Evolutionary conservation across 768 basidiomycete species (phyloP), one percentile per base, ranked within the genome.

Genomic region (Rhodotorula taiwanensis): DNA sequence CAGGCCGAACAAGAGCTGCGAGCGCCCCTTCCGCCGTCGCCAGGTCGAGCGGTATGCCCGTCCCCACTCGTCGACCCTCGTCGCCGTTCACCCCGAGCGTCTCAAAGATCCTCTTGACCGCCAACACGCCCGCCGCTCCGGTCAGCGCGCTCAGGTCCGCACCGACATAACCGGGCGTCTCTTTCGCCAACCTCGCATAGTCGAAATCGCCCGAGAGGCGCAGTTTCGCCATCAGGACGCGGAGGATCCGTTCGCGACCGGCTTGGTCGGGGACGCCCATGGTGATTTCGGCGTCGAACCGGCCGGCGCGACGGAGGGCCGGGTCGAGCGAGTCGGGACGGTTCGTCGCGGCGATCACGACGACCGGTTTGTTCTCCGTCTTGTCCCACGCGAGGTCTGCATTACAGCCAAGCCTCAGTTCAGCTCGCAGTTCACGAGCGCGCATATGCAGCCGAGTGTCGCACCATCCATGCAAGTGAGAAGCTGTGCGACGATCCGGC

Each of bases 391-490:
- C 87, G 77, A 98, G 81, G 69, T 97, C 94, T 97, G 59, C n/a
- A n/a, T n/a, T n/a, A n/a, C n/a, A n/a, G n/a, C n/a, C n/a, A n/a
- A n/a, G n/a, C n/a, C n/a, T n/a, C n/a, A n/a, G n/a, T n/a, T n/a
- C n/a, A n/a, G n/a, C n/a, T n/a, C n/a, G n/a, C n/a, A n/a, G n/a
- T n/a, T n/a, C n/a, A n/a, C n/a, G n/a, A n/a, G n/a, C n/a, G n/a
- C n/a, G n/a, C n/a, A n/a, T n/a, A 23, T n/a, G 16, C 25, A 41
- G 31, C 3, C 36, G 27, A 47, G 27, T 23, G 36, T 73, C 83
- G 47, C 70, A 95, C 94, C 94, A 75, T 99, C 95, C 89, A 99
- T 95, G 78, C 94, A 97, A 0, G 94, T 98, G 58, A 98, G 76
- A 68, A 99, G 88, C 75, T 99, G 95, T 0, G 94, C 94, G 15